A percentile compares a stretch with the other conserved stretches of the same genome.
phyloP scores from a whole-genome alignment of 306 rosid genomes.

The Calophaca sinica region DNA sequence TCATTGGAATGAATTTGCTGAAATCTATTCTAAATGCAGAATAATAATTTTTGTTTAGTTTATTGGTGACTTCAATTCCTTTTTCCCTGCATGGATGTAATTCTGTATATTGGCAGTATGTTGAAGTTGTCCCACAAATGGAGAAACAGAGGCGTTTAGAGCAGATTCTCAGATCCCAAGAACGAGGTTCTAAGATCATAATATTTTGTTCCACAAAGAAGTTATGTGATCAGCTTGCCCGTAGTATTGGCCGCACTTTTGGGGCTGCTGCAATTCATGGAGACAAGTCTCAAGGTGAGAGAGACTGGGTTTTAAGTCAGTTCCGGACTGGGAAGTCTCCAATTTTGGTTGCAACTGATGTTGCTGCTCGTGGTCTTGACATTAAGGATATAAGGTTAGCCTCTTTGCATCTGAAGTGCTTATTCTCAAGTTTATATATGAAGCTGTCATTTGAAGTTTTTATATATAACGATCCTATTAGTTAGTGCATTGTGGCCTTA shows the following conservation, averaged over 20 bases:
- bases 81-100: background rate
- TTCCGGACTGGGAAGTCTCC: constrained; percentile 95
- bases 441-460: background rate
- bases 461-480: constrained; percentile 18
- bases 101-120: constrained; percentile 64
- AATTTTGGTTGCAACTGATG: constrained; percentile 94
- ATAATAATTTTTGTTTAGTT: constrained; percentile 6
- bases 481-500: constrained; percentile 16
- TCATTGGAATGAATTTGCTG: constrained; percentile 6
- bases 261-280: constrained; percentile 99
- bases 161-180: constrained; percentile 94
- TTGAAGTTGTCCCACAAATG: constrained; percentile 97
- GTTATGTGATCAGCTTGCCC: constrained; percentile 95
- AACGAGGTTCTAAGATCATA: constrained; percentile 89
- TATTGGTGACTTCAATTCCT: constrained; percentile 18
- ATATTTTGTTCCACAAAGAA: constrained; percentile 96
- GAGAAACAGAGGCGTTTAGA: constrained; percentile 98
- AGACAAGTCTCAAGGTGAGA: constrained; percentile 96
- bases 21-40: constrained; percentile 5
- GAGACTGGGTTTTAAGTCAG: constrained; percentile 94
- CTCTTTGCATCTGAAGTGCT: background rate
- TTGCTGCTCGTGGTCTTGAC: constrained; percentile 99
- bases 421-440: constrained; percentile 11
- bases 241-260: constrained; percentile 83
- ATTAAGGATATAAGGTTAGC: constrained; percentile 96